These are phyloP conservation scores for Falciphora oryzae DNA, from an alignment of 2,329 filamentous ascomycete genomes.

Conservation along the genomic window DNA sequence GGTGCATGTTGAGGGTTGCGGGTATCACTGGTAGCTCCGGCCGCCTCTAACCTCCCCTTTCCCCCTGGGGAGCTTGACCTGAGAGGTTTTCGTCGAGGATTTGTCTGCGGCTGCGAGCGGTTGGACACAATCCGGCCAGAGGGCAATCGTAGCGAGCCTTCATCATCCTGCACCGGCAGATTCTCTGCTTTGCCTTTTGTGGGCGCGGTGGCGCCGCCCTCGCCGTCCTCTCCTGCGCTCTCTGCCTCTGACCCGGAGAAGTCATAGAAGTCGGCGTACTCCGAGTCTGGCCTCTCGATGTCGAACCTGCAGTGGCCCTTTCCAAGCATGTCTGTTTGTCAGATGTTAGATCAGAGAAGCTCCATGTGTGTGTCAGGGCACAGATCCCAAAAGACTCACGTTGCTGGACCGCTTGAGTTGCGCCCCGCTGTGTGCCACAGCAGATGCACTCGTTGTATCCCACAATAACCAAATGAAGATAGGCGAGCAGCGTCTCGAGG, in stretches of 20 bases:
- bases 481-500: constrained; percentile 38
- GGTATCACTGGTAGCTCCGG: background rate
- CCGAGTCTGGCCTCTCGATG: constrained; percentile 26
- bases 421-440: constrained; percentile 38
- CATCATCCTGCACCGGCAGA: constrained; percentile 15
- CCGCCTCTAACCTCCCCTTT: background rate
- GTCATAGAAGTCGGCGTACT: constrained; percentile 37
- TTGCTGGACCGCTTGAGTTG: constrained; percentile 39
- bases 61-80: background rate
- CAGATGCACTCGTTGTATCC: constrained; percentile 44
- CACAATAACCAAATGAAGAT: constrained; percentile 42
- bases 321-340: constrained; percentile 33
- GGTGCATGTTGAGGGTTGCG: background rate
- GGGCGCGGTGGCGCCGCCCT: background rate
- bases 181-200: constrained; percentile 8
- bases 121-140: constrained; percentile 29
- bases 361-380: background rate
- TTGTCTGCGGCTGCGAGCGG: constrained; percentile 2
- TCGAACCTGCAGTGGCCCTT: constrained; percentile 43
- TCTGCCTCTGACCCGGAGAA: constrained; percentile 15
- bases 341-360: background rate
- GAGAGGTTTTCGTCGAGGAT: background rate
- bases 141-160: constrained; percentile 26
- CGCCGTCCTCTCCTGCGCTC: constrained; percentile 2
- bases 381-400: constrained; percentile 17